Evolutionary conservation across 2,329 filamentous ascomycete species (phyloP).

Genomic region (Aspergillus brasiliensis): DNA sequence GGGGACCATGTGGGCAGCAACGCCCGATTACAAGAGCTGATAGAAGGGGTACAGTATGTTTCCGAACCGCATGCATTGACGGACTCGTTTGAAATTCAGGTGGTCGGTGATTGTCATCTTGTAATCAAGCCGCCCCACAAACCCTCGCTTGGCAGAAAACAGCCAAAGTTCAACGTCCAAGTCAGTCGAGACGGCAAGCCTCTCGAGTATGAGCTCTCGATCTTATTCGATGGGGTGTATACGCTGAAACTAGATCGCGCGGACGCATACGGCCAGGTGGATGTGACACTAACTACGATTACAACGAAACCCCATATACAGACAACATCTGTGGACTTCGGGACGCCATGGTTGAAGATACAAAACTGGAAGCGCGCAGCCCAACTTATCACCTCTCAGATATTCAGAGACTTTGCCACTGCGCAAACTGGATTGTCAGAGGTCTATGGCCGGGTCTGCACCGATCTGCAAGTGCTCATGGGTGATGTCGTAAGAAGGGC

Average conservation of each 20-base stretch:
- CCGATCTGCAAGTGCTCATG: constrained; percentile 41
- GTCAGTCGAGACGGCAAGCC: constrained; percentile 47
- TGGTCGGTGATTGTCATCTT: constrained; percentile 57
- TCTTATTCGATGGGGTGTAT: constrained; percentile 57
- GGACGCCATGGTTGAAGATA: constrained; percentile 51
- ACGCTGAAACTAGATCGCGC: constrained; percentile 53
- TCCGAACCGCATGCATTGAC: constrained; percentile 30
- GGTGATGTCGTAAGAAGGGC: constrained; percentile 41
- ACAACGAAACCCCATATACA: constrained; percentile 39
- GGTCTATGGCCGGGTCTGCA: constrained; percentile 40
- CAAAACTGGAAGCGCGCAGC: constrained; percentile 49
- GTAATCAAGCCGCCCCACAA: constrained; percentile 53
- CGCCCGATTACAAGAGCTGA: constrained; percentile 29
- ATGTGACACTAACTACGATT: constrained; percentile 49
- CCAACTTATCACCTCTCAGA: constrained; percentile 36
- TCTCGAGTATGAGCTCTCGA: constrained; percentile 50
- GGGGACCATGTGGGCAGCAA: constrained; percentile 19
- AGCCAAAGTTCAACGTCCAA: constrained; percentile 52
- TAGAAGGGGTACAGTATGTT: constrained; percentile 26
- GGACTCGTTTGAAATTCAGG: constrained; percentile 54
- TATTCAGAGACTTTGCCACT: constrained; percentile 39
- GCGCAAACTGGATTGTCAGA: constrained; percentile 43
- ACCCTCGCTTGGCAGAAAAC: constrained; percentile 46
- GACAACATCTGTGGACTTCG: constrained; percentile 45
- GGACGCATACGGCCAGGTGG: constrained; percentile 52